Evolutionary conservation across 75 land plant genomes (phyloP), one percentile per base, ranked within the genome.

Genomic region (Sequoia sempervirens): DNA sequence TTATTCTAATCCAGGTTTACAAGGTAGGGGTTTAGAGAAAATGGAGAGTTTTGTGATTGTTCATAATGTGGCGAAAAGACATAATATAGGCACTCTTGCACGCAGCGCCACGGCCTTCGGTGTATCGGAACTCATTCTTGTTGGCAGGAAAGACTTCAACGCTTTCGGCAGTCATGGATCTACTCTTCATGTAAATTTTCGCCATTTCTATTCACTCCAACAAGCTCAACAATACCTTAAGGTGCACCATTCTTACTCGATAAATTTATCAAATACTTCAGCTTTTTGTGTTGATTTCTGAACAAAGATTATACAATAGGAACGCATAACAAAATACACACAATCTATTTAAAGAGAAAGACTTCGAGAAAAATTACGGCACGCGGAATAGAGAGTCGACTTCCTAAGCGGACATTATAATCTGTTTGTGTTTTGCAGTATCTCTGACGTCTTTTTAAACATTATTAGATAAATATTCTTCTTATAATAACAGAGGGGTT

Each of bases 121-220:
- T 26, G 99, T 96, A 15, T 89, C 98, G 73, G 96, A 97, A 87
- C 32, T 97, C 43, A 88, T 96, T 53, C 92, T 97, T 8, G 96
- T 96, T 79, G 99, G 99, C 70, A 92, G 93, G 41, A 89, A 95
- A 81, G 99, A 96, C 81, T 97, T 94, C 90, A 97, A 97, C 86
- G 84, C 98, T 84, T 97, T 97, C 84, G 99, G 99, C 20, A 96
- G 96, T 94, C 99, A 97, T 83, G 99, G 99, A 68, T 89, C 99
- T 82, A 85, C 94, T 34, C 87, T 92, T 52, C 96, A 96, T 90
- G 78, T 96, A 32, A 89, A 85, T 36, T 97, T 94, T 83, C 95
- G 99, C 84, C 99, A 97, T 86, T 97, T 97, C 81, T 87, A 92
- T 81, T 90, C 99, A 58, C 98, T 97, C 36, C 41, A 79, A 68